phyloP scores from a whole-genome alignment of 2,329 filamentous ascomycete species.

The Microascus cirrosus region DNA sequence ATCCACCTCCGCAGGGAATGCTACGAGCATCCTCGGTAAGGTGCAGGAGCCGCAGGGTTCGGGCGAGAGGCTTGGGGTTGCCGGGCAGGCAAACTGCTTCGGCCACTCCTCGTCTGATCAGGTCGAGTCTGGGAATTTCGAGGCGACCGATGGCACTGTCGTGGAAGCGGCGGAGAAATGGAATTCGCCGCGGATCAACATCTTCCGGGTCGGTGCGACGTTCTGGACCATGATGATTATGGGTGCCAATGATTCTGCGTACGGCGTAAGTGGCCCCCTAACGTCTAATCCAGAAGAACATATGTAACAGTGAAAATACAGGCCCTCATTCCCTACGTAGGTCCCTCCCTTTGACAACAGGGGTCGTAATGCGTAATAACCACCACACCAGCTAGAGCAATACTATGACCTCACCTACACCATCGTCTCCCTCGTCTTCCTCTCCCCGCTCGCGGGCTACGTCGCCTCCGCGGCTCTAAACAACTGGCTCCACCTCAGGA shows the following conservation, averaged over 20 bases:
- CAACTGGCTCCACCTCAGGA: conserved; percentile 49
- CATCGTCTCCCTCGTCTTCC: conserved; percentile 54
- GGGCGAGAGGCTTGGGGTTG: not conserved
- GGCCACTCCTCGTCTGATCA: not conserved
- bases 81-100: not conserved
- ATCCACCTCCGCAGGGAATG: not conserved
- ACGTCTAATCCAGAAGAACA: not conserved
- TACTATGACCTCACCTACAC: conserved; percentile 53
- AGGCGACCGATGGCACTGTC: not conserved
- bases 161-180: conserved; percentile 35
- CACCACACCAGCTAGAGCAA: conserved; percentile 7
- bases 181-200: conserved; percentile 50
- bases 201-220: conserved; percentile 45
- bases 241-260: conserved; percentile 58
- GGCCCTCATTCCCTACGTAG: conserved; percentile 5
- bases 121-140: not conserved
- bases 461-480: conserved; percentile 51
- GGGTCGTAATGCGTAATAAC: not conserved
- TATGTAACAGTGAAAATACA: not conserved
- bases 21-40: not conserved
- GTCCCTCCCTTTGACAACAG: not conserved
- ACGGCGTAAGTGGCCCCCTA: conserved; percentile 37
- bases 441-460: conserved; percentile 57
- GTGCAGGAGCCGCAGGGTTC: not conserved
- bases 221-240: conserved; percentile 53